These are phyloP conservation scores for Leccinum fallax DNA, from an alignment of 1,284 basidiomycete genomes.

Conservation along the genomic window DNA sequence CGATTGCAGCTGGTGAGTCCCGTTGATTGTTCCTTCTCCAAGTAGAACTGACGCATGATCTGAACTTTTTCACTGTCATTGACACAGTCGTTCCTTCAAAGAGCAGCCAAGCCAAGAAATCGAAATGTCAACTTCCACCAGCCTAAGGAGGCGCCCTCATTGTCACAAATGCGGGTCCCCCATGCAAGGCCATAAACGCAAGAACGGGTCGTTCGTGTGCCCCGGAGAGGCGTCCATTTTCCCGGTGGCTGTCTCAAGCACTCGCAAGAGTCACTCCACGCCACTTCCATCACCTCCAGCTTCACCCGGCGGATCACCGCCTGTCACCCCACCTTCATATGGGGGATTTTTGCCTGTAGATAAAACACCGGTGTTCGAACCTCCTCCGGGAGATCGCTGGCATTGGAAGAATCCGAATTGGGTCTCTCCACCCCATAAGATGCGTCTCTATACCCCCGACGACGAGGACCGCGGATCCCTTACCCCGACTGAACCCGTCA, in stretches of 20 bases:
- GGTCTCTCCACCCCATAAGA: slow-evolving; percentile 38
- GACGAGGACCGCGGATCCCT: slow-evolving; percentile 30
- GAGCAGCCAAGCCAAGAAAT: slow-evolving; percentile 5
- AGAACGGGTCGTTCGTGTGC: slow-evolving; percentile 33
- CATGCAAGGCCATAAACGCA: slow-evolving; percentile 39
- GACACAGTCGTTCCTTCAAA: slow-evolving; percentile 2
- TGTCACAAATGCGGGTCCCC: slow-evolving; percentile 37
- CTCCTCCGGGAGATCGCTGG: slow-evolving; percentile 34
- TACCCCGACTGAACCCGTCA: slow-evolving; percentile 34
- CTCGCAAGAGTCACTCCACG: slow-evolving; percentile 26
- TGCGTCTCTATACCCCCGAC: slow-evolving; percentile 26
- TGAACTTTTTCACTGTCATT: neutral
- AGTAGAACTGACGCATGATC: slow-evolving; percentile 6
- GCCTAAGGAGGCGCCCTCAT: slow-evolving; percentile 35
- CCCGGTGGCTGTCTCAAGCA: slow-evolving; percentile 18
- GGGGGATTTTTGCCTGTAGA: slow-evolving; percentile 23
- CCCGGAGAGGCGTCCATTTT: slow-evolving; percentile 22
- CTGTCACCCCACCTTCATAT: slow-evolving; percentile 16
- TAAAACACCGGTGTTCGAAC: slow-evolving; percentile 26
- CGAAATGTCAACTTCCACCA: slow-evolving; percentile 34
- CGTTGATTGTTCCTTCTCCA: neutral
- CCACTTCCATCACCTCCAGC: slow-evolving; percentile 33
- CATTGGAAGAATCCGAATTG: slow-evolving; percentile 40
- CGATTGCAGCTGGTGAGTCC: slow-evolving; percentile 31
- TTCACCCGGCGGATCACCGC: slow-evolving; percentile 28